Percentiles rank a stretch among this genome's conserved stretches.
Conservation (phyloP, 768 basidiomycete species). For the Myochromella boudieri region DNA sequence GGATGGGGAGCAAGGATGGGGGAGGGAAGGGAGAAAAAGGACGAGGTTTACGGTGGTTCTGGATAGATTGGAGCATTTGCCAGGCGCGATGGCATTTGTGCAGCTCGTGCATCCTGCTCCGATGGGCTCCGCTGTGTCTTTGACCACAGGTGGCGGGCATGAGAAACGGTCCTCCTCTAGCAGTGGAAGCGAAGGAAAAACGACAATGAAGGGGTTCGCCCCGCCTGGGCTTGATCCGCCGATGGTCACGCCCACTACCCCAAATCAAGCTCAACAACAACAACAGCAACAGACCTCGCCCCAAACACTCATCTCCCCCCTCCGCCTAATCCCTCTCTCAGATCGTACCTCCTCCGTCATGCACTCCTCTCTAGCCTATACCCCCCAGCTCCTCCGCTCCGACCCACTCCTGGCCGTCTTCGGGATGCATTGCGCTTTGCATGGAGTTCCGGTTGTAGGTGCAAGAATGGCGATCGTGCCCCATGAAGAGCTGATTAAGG, state of each 20-base stretch:
- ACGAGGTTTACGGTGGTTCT: slow-evolving; percentile 83
- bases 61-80: slow-evolving; percentile 87
- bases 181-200: slow-evolving; percentile 4
- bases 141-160: too few species aligned
- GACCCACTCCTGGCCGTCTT: slow-evolving; percentile 76
- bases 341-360: slow-evolving; percentile 89
- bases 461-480: slow-evolving; percentile 76
- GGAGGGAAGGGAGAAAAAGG: slow-evolving; percentile 7
- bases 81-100: slow-evolving; percentile 86
- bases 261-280: too few species aligned
- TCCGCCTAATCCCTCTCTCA: slow-evolving; percentile 83
- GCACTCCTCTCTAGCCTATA: slow-evolving; percentile 72
- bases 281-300: too few species aligned
- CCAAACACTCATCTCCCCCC: slow-evolving; percentile 74
- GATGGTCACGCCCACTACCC: too few species aligned
- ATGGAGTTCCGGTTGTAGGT: slow-evolving; percentile 62
- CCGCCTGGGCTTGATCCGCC: slow-evolving; percentile 14
- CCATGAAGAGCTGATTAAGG: slow-evolving; percentile 69
- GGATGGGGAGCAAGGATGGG: too few species aligned
- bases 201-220: background rate
- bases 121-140: background rate
- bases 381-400: slow-evolving; percentile 63
- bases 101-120: slow-evolving; percentile 65
- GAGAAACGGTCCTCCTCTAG: slow-evolving; percentile 15
- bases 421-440: slow-evolving; percentile 73